A percentile compares a stretch with the other conserved stretches of the same genome.
Conservation (phyloP, 305 asterid genomes). For the Caryopteris hybrid region DNA sequence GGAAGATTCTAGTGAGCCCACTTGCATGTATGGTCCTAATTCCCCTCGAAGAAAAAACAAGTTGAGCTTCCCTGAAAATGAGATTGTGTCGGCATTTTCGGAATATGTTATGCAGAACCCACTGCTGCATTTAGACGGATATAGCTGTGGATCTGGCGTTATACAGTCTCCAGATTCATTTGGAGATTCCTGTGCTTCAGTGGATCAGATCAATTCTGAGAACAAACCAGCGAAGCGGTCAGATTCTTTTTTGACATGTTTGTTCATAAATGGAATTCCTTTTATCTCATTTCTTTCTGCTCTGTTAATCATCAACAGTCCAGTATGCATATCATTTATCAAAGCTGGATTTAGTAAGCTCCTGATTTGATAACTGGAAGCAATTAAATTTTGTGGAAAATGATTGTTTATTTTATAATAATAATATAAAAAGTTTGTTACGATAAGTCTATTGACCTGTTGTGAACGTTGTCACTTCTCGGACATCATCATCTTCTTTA, state of each 20-base stretch:
- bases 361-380: too few relatives aligned
- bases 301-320: neutral
- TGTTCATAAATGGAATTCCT: constrained; percentile 1
- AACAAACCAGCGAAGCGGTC: constrained; percentile 52
- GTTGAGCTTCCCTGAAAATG: constrained; percentile 45
- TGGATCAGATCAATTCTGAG: constrained; percentile 35
- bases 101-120: constrained; percentile 49
- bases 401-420: neutral
- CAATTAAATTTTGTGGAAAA: too few relatives aligned
- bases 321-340: neutral
- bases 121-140: constrained; percentile 41
- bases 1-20: constrained; percentile 39
- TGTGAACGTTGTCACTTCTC: neutral
- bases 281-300: constrained; percentile 1
- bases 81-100: constrained; percentile 69
- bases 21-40: constrained; percentile 71
- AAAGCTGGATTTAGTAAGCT: neutral
- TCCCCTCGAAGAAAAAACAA: constrained; percentile 70
- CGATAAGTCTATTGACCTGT: neutral
- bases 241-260: constrained; percentile 28
- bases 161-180: constrained; percentile 24
- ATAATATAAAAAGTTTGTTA: neutral
- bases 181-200: constrained; percentile 30
- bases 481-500: neutral
- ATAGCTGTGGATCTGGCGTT: constrained; percentile 33